A percentile compares a stretch with the other conserved stretches of the same genome.
Evolutionary conservation across 768 basidiomycete genomes (phyloP).

Genomic region (Psilocybe azurescens): DNA sequence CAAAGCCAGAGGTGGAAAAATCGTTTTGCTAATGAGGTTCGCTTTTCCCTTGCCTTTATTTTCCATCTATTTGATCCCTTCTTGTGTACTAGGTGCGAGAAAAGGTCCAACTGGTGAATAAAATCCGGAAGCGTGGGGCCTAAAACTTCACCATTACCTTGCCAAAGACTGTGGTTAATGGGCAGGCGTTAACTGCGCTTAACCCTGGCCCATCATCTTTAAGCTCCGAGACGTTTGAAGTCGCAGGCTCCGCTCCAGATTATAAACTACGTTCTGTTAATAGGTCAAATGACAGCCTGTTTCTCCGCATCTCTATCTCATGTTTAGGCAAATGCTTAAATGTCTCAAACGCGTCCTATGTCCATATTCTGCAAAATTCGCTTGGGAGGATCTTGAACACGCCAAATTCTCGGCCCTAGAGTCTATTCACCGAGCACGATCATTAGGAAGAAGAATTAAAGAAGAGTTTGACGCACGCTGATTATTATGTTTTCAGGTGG

Average conservation of each 20-base stretch:
- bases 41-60: conserved; percentile 24
- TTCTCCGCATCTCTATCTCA: conserved; percentile 15
- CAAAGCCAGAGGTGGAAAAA: conserved; percentile 80
- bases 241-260: conserved; percentile 13
- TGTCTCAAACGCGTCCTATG: neutral
- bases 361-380: neutral
- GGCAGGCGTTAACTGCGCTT: conserved; percentile 12
- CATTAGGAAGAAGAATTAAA: neutral
- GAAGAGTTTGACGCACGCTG: conserved; percentile 11
- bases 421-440: conserved; percentile 8
- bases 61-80: conserved; percentile 14
- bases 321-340: conserved; percentile 5
- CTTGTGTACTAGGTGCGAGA: conserved; percentile 65
- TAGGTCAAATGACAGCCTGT: conserved; percentile 25
- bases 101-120: conserved; percentile 80
- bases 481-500: conserved; percentile 14
- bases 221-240: conserved; percentile 17
- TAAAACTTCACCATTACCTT: conserved; percentile 33
- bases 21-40: conserved; percentile 79
- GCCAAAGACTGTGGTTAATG: conserved; percentile 13
- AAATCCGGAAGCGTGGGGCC: conserved; percentile 78
- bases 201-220: conserved; percentile 13
- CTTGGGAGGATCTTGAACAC: conserved; percentile 17
- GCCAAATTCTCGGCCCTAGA: conserved; percentile 5
- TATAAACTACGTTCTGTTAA: conserved; percentile 18